Evolutionary conservation across 176 grass and related monocot species (phyloP).

Genomic region (Paspalum notatum): DNA sequence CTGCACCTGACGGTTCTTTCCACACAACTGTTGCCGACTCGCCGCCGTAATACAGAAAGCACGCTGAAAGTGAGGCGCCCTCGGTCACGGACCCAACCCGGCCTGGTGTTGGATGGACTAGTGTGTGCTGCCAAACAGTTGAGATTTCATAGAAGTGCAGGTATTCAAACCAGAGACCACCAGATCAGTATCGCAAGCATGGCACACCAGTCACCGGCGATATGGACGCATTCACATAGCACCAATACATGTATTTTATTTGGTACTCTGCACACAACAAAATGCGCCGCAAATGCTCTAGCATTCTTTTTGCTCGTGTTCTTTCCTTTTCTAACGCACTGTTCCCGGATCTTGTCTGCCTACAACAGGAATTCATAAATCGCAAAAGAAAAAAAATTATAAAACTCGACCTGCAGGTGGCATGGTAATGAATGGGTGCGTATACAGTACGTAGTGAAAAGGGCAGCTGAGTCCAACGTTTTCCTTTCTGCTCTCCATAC

Average conservation of each 20-base stretch:
- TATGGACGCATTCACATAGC: background rate
- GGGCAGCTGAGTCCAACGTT: background rate
- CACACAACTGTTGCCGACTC: background rate
- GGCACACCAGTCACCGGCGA: background rate
- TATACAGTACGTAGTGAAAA: background rate
- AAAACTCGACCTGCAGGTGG: slow-evolving; percentile 7
- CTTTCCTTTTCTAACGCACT: background rate
- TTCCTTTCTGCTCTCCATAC: slow-evolving; percentile 3
- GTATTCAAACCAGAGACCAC: background rate
- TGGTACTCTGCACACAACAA: background rate
- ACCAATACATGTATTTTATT: background rate
- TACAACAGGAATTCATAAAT: background rate
- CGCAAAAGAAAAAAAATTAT: background rate
- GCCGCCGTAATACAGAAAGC: background rate
- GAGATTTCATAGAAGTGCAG: background rate
- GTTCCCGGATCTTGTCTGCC: slow-evolving; percentile 42
- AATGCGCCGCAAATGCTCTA: background rate
- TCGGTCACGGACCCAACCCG: background rate
- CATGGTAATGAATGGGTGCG: slow-evolving; percentile 15
- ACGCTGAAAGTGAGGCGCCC: slow-evolving; percentile 16
- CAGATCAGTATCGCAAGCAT: background rate
- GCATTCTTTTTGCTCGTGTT: slow-evolving; percentile 19
- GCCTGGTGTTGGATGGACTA: background rate
- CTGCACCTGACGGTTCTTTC: background rate
- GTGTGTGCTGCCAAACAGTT: background rate